Evolutionary conservation across 2,329 filamentous ascomycete species (phyloP), one percentile per base, ranked within the genome.

Genomic region (Alternaria solani): DNA sequence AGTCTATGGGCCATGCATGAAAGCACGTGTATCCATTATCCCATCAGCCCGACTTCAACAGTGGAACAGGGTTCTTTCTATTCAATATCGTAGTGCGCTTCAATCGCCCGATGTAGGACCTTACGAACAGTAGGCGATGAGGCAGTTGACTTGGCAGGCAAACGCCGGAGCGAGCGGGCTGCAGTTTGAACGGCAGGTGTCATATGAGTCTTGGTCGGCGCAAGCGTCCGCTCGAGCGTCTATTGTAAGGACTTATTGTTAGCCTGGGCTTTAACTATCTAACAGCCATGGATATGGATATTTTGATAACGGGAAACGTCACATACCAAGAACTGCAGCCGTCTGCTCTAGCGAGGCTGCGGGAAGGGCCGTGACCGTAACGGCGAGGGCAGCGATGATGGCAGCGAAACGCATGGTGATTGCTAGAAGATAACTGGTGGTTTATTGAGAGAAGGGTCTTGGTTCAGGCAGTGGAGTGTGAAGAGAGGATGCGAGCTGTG

Each of bases 401-500:
- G 44, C 44, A 20, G 44, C 28, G 44, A 47, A 47, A 47, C 44
- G 44, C 44, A 47, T 47, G 44, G n/a, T 47, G 26, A 47, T 20
- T 28, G 28, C 2, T 20, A 8, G 43, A 7, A n/a, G 11, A 47
- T 4, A n/a, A 47, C 2, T 32, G n/a, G 26, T 47, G 4, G 16
- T 7, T n/a, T 38, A 3, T 26, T 46, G 42, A 14, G 16, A 7
- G 43, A 18, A 18, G 16, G 18, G 16, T 30, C n/a, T 12, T 28
- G 43, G 5, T 30, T 18, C n/a, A 8, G 25, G 28, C 12, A 11
- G 18, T 46, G 43, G 30, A 14, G 6, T 2, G 32, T 36, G 32
- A 36, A 36, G 32, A 36, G 32, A 36, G 32, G 32, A 36, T 36
- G 32, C 14, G 32, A 36, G 32, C 16, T 36, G 32, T 6, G 32